phyloP scores from a whole-genome alignment of 2,329 filamentous ascomycete genomes.

The Juglanconis sp. region DNA sequence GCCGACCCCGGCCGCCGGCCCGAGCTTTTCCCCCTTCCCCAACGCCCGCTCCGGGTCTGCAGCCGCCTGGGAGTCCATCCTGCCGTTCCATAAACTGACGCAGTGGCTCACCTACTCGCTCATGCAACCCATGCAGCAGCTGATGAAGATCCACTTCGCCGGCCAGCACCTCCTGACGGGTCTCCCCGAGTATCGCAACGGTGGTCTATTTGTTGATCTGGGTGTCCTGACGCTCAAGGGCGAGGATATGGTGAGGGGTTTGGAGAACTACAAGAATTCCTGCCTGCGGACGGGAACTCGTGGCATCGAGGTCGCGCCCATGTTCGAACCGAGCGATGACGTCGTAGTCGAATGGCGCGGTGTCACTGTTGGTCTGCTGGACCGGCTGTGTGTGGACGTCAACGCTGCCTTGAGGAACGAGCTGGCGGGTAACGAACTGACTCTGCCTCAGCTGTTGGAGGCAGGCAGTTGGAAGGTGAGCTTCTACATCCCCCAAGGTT shows the following conservation, averaged over 20 bases:
- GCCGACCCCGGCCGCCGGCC: slow-evolving; percentile 45
- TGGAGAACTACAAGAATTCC: slow-evolving; percentile 56
- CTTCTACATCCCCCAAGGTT: background rate
- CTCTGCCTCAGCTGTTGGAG: slow-evolving; percentile 84
- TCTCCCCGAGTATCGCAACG: slow-evolving; percentile 70
- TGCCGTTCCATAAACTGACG: slow-evolving; percentile 59
- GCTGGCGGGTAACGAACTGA: slow-evolving; percentile 69
- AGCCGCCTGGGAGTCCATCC: slow-evolving; percentile 73
- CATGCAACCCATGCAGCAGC: slow-evolving; percentile 59
- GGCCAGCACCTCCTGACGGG: slow-evolving; percentile 60
- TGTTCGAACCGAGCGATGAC: slow-evolving; percentile 58
- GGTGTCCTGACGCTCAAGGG: slow-evolving; percentile 50
- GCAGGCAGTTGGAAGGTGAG: slow-evolving; percentile 96
- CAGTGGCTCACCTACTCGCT: slow-evolving; percentile 74
- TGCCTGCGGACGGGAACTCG: slow-evolving; percentile 69
- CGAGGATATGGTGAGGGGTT: slow-evolving; percentile 39
- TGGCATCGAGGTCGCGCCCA: slow-evolving; percentile 50
- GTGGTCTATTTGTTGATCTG: slow-evolving; percentile 63
- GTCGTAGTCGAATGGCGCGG: slow-evolving; percentile 66
- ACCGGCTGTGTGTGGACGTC: slow-evolving; percentile 49
- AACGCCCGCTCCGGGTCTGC: slow-evolving; percentile 36
- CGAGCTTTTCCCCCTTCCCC: slow-evolving; percentile 49
- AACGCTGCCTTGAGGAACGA: slow-evolving; percentile 61
- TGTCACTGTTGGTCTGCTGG: slow-evolving; percentile 58
- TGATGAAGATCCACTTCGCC: slow-evolving; percentile 49